Percentiles rank a stretch among this genome's conserved stretches.
These are phyloP conservation scores for Aspergillus candidus DNA, from an alignment of 2,329 filamentous ascomycete species.

Conservation along the genomic window DNA sequence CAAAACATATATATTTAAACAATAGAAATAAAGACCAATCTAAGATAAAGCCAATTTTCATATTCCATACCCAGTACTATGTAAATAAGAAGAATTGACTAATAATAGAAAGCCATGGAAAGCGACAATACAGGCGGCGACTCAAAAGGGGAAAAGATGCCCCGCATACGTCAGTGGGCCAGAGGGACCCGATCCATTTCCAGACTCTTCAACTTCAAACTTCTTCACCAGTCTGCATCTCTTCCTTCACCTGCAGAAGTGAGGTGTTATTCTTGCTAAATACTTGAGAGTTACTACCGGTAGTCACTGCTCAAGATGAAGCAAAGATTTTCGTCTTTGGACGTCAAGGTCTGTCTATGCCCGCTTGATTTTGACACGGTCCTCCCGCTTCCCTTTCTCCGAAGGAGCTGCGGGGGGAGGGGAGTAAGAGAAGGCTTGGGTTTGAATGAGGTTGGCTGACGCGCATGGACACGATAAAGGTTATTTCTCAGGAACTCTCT, in stretches of 20 bases:
- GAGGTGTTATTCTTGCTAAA: background rate
- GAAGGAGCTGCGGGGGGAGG: too few relatives aligned
- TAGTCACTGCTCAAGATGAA: constrained; percentile 42
- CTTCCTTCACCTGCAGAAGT: constrained; percentile 7
- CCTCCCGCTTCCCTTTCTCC: background rate
- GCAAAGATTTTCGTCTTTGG: constrained; percentile 54
- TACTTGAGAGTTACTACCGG: background rate
- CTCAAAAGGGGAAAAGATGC: constrained; percentile 16
- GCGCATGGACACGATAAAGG: constrained; percentile 44
- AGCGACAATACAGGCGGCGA: background rate
- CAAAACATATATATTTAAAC: constrained; percentile 33
- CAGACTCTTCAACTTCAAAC: constrained; percentile 3
- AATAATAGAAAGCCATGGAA: constrained; percentile 7
- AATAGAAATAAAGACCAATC: background rate
- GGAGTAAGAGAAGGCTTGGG: too few relatives aligned
- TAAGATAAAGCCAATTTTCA: constrained; percentile 4
- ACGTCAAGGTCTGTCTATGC: constrained; percentile 45
- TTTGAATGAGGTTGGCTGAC: too few relatives aligned
- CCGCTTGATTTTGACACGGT: background rate
- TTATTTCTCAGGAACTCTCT: constrained; percentile 90
- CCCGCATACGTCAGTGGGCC: constrained; percentile 34
- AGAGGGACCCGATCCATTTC: constrained; percentile 10
- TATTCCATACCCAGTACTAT: background rate
- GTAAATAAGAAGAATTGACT: background rate
- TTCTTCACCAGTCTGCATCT: constrained; percentile 12